Base-by-base conservation (phyloP, 371 early-diverging fungal genomes). In the Zancudomyces culisetae region DNA sequence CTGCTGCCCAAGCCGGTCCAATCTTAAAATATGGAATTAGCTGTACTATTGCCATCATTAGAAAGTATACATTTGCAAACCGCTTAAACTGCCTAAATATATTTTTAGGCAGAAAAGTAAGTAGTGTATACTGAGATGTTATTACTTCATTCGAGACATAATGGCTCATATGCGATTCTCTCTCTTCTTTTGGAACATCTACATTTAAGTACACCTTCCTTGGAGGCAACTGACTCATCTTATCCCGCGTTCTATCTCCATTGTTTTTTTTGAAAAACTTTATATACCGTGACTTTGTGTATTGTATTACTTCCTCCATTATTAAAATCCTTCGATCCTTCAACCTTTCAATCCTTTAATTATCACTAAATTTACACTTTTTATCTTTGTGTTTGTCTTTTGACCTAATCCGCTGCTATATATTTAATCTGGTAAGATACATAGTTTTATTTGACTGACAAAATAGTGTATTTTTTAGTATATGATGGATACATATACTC, bases 1-100 rank as follows among this genome's bases (percentile, higher is more conserved):
- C 72, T 0, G 94, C 86, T 45, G 97, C 65, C 41, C 74, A 50
- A 68, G 80, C 22, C 67, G 76, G 71, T 29, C 80, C 82, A 48
- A 81, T 75, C n/a, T 74, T 76, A 65, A 93, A 90, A 41, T 76
- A 67, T 20, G 86, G 84, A 28, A 90, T 72, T 35, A 81, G 57
- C 62, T 97, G 92, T 41, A 99, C 70, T 42, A 95, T 80, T 42
- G 95, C 88, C 71, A 96, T 76, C 50, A 79, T 72, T 47, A 94
- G 69, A 64, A 99, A 99, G 71, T 96, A 99, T 52, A 98, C 69
- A 69, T 98, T 99, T 64, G 93, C 94, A 27, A 86, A 79, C 24
- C 86, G 75, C 2, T 88, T 80, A 58, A 98, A 91, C 71, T 99
- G 99, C 55, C 90, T 90, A 64, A 86, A 90, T 30, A 98, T 56